Conservation (phyloP, 2,329 filamentous ascomycete species). For the Neocatenulostroma microsporum region DNA sequence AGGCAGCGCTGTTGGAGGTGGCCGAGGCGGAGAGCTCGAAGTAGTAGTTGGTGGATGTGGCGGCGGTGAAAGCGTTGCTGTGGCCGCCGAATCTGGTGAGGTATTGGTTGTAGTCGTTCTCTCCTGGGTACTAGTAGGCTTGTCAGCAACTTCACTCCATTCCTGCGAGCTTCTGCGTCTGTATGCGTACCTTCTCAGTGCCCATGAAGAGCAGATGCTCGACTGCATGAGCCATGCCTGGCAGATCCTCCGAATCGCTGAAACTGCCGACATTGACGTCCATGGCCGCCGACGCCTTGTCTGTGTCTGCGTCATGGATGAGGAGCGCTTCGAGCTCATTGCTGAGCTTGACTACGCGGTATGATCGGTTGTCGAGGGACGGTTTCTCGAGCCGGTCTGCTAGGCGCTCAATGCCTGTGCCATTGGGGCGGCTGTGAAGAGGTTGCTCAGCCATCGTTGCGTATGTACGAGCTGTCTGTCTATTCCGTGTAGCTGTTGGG, state of each 20-base stretch:
- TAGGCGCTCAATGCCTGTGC: slow-evolving; percentile 26
- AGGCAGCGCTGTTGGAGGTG: slow-evolving; percentile 44
- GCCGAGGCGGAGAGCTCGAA: slow-evolving; percentile 87
- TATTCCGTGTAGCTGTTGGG: not conserved
- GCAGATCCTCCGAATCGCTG: slow-evolving; percentile 83
- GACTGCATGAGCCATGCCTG: slow-evolving; percentile 90
- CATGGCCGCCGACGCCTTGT: slow-evolving; percentile 92
- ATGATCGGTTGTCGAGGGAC: slow-evolving; percentile 74
- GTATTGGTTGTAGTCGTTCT: slow-evolving; percentile 94
- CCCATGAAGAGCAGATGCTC: slow-evolving; percentile 98
- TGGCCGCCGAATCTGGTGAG: slow-evolving; percentile 81
- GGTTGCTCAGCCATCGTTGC: slow-evolving; percentile 9
- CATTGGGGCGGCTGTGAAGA: slow-evolving; percentile 3
- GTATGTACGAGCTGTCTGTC: slow-evolving; percentile 1
- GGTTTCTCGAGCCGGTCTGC: slow-evolving; percentile 72
- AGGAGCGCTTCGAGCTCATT: slow-evolving; percentile 87
- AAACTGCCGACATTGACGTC: slow-evolving; percentile 96
- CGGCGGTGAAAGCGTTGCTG: slow-evolving; percentile 90
- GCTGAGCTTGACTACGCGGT: slow-evolving; percentile 73
- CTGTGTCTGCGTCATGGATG: slow-evolving; percentile 88
- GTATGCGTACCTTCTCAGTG: slow-evolving; percentile 68
- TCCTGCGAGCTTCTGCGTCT: not conserved
- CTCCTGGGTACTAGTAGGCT: slow-evolving; percentile 63
- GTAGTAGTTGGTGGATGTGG: slow-evolving; percentile 94
- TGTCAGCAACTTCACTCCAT: slow-evolving; percentile 11